Evolutionary conservation across 306 rosid species (phyloP).

Genomic region (Cucumis sativus): DNA sequence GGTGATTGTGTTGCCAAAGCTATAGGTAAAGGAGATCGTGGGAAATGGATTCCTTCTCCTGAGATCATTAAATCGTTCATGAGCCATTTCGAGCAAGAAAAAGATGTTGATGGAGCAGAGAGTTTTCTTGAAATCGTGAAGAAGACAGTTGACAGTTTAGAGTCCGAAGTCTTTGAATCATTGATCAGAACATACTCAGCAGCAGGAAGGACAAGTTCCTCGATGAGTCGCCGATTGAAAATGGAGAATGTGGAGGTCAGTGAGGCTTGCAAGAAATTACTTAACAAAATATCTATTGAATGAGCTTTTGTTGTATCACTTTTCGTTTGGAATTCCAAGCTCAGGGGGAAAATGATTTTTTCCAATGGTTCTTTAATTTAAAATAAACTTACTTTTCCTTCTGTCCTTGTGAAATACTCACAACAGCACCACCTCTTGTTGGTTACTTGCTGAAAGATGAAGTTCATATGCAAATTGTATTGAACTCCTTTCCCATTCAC

Average conservation of each 20-base stretch:
- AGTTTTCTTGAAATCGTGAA: conserved; percentile 53
- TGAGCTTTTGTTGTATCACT: conserved; percentile 20
- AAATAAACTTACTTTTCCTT: background rate
- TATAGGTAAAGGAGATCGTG: conserved; percentile 51
- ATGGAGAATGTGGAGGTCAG: conserved; percentile 76
- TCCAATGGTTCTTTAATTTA: conserved; percentile 5
- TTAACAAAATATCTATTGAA: conserved; percentile 45
- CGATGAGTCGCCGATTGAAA: conserved; percentile 47
- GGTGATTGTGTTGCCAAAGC: conserved; percentile 58
- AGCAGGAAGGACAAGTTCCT: conserved; percentile 52
- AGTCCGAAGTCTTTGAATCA: conserved; percentile 54
- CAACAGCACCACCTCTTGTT: background rate
- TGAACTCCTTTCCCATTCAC: background rate
- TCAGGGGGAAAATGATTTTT: conserved; percentile 18
- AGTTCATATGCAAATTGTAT: background rate
- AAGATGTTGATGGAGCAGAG: conserved; percentile 83
- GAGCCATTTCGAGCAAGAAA: conserved; percentile 59
- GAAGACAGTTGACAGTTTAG: conserved; percentile 37
- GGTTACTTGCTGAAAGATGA: background rate
- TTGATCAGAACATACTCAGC: conserved; percentile 67
- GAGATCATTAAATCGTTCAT: conserved; percentile 31
- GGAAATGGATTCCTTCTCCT: conserved; percentile 54
- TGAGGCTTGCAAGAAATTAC: conserved; percentile 50
- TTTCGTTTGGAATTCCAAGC: conserved; percentile 8
- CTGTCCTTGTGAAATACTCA: background rate